Evolutionary conservation across 371 early-diverging fungal species (phyloP), one percentile per base, ranked within the genome.

Genomic region (Nematocida major): DNA sequence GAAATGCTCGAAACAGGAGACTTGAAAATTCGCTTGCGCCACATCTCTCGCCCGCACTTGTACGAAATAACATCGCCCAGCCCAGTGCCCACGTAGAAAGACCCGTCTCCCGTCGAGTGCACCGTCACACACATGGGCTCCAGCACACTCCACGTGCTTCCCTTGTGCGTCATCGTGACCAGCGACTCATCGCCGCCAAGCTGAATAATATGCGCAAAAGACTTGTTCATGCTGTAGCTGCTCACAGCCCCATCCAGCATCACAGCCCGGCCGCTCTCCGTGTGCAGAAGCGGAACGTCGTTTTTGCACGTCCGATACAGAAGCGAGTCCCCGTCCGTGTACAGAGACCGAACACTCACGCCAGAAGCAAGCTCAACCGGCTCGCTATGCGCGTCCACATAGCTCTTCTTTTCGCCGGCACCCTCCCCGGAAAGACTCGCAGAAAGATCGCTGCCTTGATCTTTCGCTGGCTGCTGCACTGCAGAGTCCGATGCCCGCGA

Each of bases 11-110:
- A 51, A 15, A 73, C 49, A 28, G 76, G 76, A 7, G 49, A 20
- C 1, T 32, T 20, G 54, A 67, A 67, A 15, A 73, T 22, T 38
- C 63, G 61, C 24, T 63, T 73, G 36, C 76, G 34, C 62, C 62
- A 73, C 22, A 49, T n/a, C 49, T 65, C 76, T 22, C 13, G 11
- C 36, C 76, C 76, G 1, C 28, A 11, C 40, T 36, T 50, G 42
- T 61, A 73, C 24, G 42, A 20, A 45, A 73, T 61, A 7, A 73
- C 28, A 28, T 54, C 22, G 1, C 76, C 76, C 5, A n/a, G n/a
- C 13, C 76, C 76, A 2, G 34, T 65, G 0, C 76, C 76, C 4
- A 73, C 65, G 32, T 47, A 51, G 36, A 47, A 73, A 5, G 3
- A 5, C 11, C 62, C 61, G 26, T 63, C 32, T 18, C 18, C 36